Conservation (phyloP, 2,329 filamentous ascomycete species). For the Colletotrichum limetticola region DNA sequence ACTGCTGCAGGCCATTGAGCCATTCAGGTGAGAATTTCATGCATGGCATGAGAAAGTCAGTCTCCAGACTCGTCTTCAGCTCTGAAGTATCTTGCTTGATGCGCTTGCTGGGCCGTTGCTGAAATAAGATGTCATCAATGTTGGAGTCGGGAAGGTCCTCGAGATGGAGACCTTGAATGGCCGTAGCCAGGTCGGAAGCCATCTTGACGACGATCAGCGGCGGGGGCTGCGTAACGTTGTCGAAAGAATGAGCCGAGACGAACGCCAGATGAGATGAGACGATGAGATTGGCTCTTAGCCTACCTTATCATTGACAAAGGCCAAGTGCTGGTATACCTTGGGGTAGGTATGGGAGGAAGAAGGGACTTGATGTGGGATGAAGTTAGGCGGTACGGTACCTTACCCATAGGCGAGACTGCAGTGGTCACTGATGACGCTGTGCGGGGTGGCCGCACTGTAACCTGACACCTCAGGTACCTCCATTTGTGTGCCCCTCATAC, state of each 20-base stretch:
- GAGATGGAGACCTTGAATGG: constrained; percentile 31
- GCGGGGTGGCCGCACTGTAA: neutral
- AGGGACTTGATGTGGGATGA: neutral
- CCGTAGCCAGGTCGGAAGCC: constrained; percentile 30
- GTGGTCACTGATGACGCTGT: neutral
- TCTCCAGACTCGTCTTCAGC: constrained; percentile 77
- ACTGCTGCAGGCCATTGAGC: constrained; percentile 90
- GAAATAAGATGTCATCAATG: constrained; percentile 70
- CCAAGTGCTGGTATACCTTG: neutral
- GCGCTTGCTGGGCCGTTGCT: constrained; percentile 53
- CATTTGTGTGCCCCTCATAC: too few relatives aligned
- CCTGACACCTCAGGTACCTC: too few relatives aligned
- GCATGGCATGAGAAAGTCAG: constrained; percentile 82
- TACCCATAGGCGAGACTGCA: neutral
- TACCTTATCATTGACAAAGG: neutral
- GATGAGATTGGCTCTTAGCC: neutral
- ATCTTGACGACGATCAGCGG: constrained; percentile 4
- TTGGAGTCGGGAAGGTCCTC: constrained; percentile 3
- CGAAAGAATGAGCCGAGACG: neutral
- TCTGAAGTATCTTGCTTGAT: constrained; percentile 65
- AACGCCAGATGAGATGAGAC: neutral
- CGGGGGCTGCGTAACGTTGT: neutral
- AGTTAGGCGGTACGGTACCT: neutral
- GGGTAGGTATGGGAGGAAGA: neutral
- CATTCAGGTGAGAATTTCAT: constrained; percentile 83